These are phyloP conservation scores for Xylaria scruposa DNA, from an alignment of 495 filamentous ascomycete species.

Conservation along the genomic window DNA sequence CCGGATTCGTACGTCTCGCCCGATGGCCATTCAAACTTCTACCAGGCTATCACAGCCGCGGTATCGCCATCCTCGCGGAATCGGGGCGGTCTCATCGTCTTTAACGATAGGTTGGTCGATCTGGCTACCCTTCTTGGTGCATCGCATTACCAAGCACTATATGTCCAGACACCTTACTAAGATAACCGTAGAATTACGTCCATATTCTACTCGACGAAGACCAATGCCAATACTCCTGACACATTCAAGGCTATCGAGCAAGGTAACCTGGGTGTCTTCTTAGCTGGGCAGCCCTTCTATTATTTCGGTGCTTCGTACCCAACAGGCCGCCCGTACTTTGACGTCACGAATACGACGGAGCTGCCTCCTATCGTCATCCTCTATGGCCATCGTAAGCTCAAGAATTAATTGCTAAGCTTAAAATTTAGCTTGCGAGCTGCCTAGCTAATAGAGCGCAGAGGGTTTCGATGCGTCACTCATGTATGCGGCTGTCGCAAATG, in stretches of 20 bases:
- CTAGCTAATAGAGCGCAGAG: conserved; percentile 19
- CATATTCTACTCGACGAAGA: not conserved
- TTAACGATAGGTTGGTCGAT: not conserved
- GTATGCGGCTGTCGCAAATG: conserved; percentile 37
- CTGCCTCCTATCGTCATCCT: conserved; percentile 52
- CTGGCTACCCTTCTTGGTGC: not conserved
- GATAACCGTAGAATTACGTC: not conserved
- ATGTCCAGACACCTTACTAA: not conserved
- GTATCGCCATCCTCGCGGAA: conserved; percentile 41
- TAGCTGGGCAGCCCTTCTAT: conserved; percentile 53
- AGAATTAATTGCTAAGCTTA: not conserved
- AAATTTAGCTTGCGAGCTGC: not conserved
- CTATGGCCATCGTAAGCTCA: conserved; percentile 42
- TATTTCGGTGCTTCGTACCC: conserved; percentile 49
- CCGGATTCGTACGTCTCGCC: conserved; percentile 57
- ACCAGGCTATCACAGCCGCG: conserved; percentile 55
- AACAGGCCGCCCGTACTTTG: conserved; percentile 44
- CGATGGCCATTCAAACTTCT: conserved; percentile 57
- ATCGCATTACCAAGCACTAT: not conserved
- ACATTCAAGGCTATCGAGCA: not conserved
- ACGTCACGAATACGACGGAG: conserved; percentile 41
- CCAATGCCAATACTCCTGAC: not conserved
- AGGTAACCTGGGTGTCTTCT: conserved; percentile 53
- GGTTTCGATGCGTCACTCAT: conserved; percentile 37
- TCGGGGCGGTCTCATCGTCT: conserved; percentile 26